Evolutionary conservation across 2,329 filamentous ascomycete genomes (phyloP).

Genomic region (Penicillium oxalicum): DNA sequence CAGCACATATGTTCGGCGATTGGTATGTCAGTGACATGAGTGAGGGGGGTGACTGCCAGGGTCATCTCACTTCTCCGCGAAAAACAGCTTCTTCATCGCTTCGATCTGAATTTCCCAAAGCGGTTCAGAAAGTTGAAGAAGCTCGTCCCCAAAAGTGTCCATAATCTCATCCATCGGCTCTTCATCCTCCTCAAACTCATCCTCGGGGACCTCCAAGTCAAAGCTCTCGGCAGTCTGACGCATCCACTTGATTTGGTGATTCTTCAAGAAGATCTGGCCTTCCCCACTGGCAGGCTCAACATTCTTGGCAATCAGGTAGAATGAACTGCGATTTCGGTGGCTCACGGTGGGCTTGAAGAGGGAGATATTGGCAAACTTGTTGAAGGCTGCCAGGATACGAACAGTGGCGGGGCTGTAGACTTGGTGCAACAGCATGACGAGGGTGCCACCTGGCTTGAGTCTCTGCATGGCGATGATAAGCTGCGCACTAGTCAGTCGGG

Average conservation of each 20-base stretch:
- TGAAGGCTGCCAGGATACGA: background rate
- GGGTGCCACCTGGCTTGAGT: conserved; percentile 1
- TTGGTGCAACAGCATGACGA: conserved; percentile 3
- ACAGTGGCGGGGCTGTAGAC: background rate
- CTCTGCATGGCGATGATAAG: background rate
- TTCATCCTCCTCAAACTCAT: background rate
- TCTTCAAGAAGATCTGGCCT: background rate
- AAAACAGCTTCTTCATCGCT: background rate
- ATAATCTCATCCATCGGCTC: background rate
- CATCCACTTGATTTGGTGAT: background rate
- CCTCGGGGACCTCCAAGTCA: background rate
- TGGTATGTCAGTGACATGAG: no score
- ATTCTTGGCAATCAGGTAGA: conserved; percentile 4
- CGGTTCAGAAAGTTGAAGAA: background rate
- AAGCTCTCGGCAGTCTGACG: background rate
- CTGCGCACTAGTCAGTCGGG: background rate
- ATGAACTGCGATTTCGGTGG: conserved; percentile 2
- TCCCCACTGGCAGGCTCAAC: background rate
- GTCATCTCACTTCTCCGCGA: background rate
- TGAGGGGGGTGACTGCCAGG: no score
- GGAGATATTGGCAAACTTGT: background rate
- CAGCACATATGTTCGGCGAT: no score
- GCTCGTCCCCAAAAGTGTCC: background rate
- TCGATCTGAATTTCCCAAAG: background rate
- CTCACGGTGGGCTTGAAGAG: background rate